Conservation (phyloP, 2,329 filamentous ascomycete genomes). For the Aschersonia sp. region DNA sequence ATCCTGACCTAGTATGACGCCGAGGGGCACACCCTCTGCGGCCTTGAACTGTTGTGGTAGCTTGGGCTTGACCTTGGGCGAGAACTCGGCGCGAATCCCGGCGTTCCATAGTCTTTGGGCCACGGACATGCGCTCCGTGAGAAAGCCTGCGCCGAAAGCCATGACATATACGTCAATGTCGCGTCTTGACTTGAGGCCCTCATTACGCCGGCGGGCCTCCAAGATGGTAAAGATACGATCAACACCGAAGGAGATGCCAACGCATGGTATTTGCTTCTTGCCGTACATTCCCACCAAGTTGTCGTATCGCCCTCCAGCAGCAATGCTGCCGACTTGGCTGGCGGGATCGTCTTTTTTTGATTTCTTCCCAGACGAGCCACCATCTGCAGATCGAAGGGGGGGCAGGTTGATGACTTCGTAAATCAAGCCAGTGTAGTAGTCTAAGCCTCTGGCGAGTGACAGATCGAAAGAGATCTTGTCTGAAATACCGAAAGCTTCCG, state of each 20-base stretch:
- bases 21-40: slow-evolving; percentile 77
- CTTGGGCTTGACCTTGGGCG: slow-evolving; percentile 83
- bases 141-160: slow-evolving; percentile 73
- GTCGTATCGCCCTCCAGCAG: slow-evolving; percentile 84
- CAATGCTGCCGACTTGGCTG: slow-evolving; percentile 65
- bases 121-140: slow-evolving; percentile 74
- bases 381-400: slow-evolving; percentile 12
- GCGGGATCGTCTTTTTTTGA: slow-evolving; percentile 38
- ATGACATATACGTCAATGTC: slow-evolving; percentile 79
- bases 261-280: slow-evolving; percentile 59
- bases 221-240: slow-evolving; percentile 92
- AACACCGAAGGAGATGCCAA: slow-evolving; percentile 73
- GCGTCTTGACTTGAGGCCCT: slow-evolving; percentile 45
- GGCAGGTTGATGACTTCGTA: slow-evolving; percentile 73
- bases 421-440: slow-evolving; percentile 85
- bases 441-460: slow-evolving; percentile 77
- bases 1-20: slow-evolving; percentile 81
- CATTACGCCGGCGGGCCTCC: slow-evolving; percentile 57
- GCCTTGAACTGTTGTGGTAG: slow-evolving; percentile 82
- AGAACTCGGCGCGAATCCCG: slow-evolving; percentile 72
- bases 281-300: slow-evolving; percentile 91
- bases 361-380: slow-evolving; percentile 22
- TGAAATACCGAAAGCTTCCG: slow-evolving; percentile 61
- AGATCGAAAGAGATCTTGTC: slow-evolving; percentile 78
- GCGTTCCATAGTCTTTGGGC: slow-evolving; percentile 69